Percentiles rank a stretch among this genome's conserved stretches.
phyloP scores from a whole-genome alignment of 2,329 filamentous ascomycete genomes.

The Penicillium palitans region DNA sequence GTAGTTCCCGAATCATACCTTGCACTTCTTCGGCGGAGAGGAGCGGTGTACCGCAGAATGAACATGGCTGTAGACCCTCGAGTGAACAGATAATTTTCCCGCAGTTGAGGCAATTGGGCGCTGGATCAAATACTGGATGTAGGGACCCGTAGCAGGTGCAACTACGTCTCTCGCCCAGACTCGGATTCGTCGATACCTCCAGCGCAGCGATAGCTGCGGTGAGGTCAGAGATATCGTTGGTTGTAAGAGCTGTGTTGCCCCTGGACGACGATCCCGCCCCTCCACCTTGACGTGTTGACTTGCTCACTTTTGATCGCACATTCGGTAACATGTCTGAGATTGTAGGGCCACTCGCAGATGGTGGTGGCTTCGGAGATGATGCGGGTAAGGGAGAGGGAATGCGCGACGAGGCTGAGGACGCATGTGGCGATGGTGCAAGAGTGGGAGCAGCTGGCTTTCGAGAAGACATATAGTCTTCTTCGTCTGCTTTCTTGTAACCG shows the following conservation, averaged over 20 bases:
- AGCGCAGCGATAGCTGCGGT: slow-evolving; percentile 81
- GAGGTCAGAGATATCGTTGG: slow-evolving; percentile 56
- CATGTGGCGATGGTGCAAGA: slow-evolving; percentile 39
- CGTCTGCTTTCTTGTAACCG: slow-evolving; percentile 72
- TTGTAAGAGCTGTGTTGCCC: slow-evolving; percentile 33
- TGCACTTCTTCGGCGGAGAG: slow-evolving; percentile 73
- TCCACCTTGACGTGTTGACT: slow-evolving; percentile 67
- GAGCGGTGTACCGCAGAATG: slow-evolving; percentile 77
- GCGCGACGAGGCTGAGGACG: slow-evolving; percentile 48
- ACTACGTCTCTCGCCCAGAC: slow-evolving; percentile 62
- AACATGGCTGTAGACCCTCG: slow-evolving; percentile 91
- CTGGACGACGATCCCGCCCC: slow-evolving; percentile 69
- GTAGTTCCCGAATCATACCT: slow-evolving; percentile 78
- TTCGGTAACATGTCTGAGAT: slow-evolving; percentile 72
- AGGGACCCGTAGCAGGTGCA: slow-evolving; percentile 87
- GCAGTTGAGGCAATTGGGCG: slow-evolving; percentile 88
- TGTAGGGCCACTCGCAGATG: slow-evolving; percentile 72
- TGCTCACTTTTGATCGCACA: slow-evolving; percentile 59
- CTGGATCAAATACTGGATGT: slow-evolving; percentile 84
- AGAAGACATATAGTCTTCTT: slow-evolving; percentile 69
- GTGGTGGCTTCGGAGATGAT: slow-evolving; percentile 51
- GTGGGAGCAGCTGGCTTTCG: slow-evolving; percentile 45
- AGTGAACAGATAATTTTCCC: slow-evolving; percentile 95
- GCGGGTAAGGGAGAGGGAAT: slow-evolving; percentile 42
- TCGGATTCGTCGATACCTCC: slow-evolving; percentile 88